Conservation (phyloP, 2,329 filamentous ascomycete species). For the Blumeriella jaapii region DNA sequence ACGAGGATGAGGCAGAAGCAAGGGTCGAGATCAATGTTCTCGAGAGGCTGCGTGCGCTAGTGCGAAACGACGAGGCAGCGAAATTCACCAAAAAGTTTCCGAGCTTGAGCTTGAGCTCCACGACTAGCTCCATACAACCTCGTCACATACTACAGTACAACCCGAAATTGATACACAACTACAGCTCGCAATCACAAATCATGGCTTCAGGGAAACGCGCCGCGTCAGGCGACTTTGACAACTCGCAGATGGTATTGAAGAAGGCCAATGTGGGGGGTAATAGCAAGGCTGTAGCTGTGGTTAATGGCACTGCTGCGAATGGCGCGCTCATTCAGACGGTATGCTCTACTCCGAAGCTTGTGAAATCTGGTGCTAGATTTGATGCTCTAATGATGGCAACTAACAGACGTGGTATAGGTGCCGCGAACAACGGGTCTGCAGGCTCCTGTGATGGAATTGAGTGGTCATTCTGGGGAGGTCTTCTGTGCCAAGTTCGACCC, state of each 20-base stretch:
- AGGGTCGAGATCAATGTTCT: neutral
- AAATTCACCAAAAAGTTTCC: slow-evolving; percentile 1
- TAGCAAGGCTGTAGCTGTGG: slow-evolving; percentile 43
- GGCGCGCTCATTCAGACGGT: slow-evolving; percentile 56
- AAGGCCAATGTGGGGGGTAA: slow-evolving; percentile 56
- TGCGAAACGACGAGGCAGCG: too few species aligned
- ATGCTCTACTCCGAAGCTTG: slow-evolving; percentile 28
- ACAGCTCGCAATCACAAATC: slow-evolving; percentile 4
- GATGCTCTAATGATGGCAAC: slow-evolving; percentile 16
- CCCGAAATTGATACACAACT: too few species aligned
- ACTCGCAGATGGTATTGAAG: slow-evolving; percentile 76
- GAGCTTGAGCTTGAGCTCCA: slow-evolving; percentile 3
- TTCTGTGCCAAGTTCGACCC: slow-evolving; percentile 87
- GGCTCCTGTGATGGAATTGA: slow-evolving; percentile 88
- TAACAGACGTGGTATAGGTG: slow-evolving; percentile 38
- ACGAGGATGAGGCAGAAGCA: neutral
- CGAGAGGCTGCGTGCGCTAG: slow-evolving; percentile 7
- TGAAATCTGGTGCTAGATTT: neutral
- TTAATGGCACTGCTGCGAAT: slow-evolving; percentile 44
- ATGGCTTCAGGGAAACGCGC: slow-evolving; percentile 93
- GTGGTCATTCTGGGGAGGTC: slow-evolving; percentile 72
- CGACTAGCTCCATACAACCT: too few species aligned
- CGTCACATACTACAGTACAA: too few species aligned
- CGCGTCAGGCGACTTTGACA: slow-evolving; percentile 71
- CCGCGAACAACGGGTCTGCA: slow-evolving; percentile 73